Percentiles rank a stretch among this genome's conserved stretches.
Conservation (phyloP, 441 rosid species). For the Aleurites moluccanus region DNA sequence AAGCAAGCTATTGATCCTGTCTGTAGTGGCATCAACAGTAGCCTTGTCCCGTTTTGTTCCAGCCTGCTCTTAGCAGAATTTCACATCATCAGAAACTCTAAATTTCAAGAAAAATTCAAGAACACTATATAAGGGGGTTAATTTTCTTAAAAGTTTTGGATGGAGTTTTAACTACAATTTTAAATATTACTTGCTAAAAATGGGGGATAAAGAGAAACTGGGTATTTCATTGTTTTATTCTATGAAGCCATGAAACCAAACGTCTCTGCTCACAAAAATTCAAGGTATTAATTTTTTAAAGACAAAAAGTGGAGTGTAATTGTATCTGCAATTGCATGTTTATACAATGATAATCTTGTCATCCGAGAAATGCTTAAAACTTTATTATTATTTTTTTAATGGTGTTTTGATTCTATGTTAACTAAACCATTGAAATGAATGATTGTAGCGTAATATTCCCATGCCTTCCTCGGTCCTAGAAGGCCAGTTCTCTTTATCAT, state of each 20-base stretch:
- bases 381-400: background rate
- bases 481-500: background rate
- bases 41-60: conserved; percentile 80
- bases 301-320: background rate
- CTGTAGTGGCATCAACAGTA: conserved; percentile 67
- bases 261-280: background rate
- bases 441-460: background rate
- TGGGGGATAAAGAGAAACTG: background rate
- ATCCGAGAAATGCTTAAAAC: background rate
- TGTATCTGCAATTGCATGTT: background rate
- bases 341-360: background rate
- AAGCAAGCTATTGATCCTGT: conserved; percentile 74
- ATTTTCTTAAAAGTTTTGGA: background rate
- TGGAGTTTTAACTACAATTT: background rate
- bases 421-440: background rate
- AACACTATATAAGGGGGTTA: background rate
- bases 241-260: background rate
- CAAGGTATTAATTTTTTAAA: background rate
- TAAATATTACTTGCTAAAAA: too few species aligned
- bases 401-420: background rate
- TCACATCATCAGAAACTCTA: conserved; percentile 16
- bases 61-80: conserved; percentile 46
- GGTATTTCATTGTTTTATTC: background rate
- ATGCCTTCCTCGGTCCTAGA: background rate
- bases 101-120: background rate